Evolutionary conservation across 2,329 filamentous ascomycete species (phyloP), one percentile per base, ranked within the genome.

Genomic region (Fusarium sp.): DNA sequence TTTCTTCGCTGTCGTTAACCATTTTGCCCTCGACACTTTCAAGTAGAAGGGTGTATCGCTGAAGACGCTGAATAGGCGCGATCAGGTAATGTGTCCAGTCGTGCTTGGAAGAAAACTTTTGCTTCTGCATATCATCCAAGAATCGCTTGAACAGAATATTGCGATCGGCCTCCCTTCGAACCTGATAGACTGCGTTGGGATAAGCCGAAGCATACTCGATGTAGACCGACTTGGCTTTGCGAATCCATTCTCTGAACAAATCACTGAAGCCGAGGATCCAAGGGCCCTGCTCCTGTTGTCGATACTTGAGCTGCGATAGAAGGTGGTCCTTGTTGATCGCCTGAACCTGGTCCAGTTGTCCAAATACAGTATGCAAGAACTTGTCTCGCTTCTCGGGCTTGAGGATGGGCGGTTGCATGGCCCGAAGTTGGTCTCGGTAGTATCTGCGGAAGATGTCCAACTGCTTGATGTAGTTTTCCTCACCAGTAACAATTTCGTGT

Each of bases 161-260:
- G 57, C 91, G 88, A 46, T 94, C 91, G 2, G 91, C 86, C 80
- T 99, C 96, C 76, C 92, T 92, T 54, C 94, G 91, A 20, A 99
- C 89, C 54, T 94, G 84, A 76, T 93, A 94, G 37, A 90, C 91
- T 2, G 96, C 95, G 61, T 91, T 89, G 1, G 95, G 95, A 72
- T 96, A 98, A 1, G 90, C 90, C 2, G 92, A 91, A 38, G 95
- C 95, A 78, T 98, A 99, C 61, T 97, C 94, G 64, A 98, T 90
- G 77, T 98, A 99, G 13, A 93, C 91, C 4, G 87, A 84, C 78
- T 91, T 93, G 31, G 96, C 96, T 79, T 98, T 98, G 68, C 96
- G 89, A 66, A 98, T 97, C 96, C 96, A 99, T 81, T 99, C 96
- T 61, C 96, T 87, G 84, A 99, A 98, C 49, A 99, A 93, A 76